These are phyloP conservation scores for Cryptomeria japonica DNA, from an alignment of 75 land plant genomes.

Conservation along the genomic window DNA sequence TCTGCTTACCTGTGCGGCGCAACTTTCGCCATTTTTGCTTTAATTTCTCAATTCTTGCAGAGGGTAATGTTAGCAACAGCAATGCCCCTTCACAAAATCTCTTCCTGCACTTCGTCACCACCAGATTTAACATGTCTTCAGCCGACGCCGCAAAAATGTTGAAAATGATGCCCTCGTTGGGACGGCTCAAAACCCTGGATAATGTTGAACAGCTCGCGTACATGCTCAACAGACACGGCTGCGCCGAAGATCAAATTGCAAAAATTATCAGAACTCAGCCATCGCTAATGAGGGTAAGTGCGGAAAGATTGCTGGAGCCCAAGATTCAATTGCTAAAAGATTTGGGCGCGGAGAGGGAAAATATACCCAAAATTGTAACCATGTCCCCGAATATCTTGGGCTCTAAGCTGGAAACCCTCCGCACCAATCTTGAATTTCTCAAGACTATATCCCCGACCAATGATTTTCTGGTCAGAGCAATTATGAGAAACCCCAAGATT, in stretches of 20 bases:
- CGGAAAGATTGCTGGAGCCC: not conserved
- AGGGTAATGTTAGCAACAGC: no score
- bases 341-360: not conserved
- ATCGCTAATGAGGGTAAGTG: not conserved
- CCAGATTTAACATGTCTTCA: not conserved
- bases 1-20: no score
- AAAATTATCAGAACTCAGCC: not conserved
- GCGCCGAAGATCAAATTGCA: not conserved
- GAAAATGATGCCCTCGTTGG: not conserved
- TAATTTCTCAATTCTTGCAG: not conserved
- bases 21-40: not conserved
- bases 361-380: not conserved
- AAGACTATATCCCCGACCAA: not conserved
- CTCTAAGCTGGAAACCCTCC: no score
- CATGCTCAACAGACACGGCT: not conserved
- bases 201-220: not conserved
- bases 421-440: no score
- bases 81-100: not conserved
- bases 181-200: not conserved
- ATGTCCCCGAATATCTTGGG: no score
- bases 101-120: not conserved
- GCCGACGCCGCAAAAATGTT: not conserved
- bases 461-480: slow-evolving; percentile 10
- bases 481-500: slow-evolving; percentile 26
- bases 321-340: not conserved